Percentiles rank a stretch among this genome's conserved stretches.
Evolutionary conservation across 2,329 filamentous ascomycete genomes (phyloP).

Genomic region (Corinectria fuckeliana): DNA sequence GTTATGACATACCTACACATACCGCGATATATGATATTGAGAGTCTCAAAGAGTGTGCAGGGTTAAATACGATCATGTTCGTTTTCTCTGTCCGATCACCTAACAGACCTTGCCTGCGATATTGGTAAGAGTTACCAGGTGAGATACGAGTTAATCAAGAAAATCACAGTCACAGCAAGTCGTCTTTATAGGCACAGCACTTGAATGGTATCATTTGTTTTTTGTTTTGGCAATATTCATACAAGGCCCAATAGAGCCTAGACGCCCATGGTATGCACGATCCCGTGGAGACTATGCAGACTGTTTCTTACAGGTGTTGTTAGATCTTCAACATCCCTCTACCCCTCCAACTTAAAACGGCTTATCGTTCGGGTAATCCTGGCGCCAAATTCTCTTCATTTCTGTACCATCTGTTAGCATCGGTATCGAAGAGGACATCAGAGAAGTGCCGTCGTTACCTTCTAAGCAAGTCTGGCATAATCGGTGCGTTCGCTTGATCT

Average conservation of each 20-base stretch:
- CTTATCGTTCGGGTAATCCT: constrained; percentile 46
- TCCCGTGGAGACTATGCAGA: constrained; percentile 41
- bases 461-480: constrained; percentile 86
- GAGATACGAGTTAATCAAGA: not conserved
- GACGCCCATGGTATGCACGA: constrained; percentile 46
- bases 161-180: not conserved
- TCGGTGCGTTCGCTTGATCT: constrained; percentile 85
- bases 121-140: not conserved
- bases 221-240: constrained; percentile 34
- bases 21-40: not conserved
- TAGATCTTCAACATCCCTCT: constrained; percentile 29
- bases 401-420: constrained; percentile 42
- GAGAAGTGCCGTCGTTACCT: constrained; percentile 61
- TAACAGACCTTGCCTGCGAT: not conserved
- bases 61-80: not conserved
- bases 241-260: constrained; percentile 41
- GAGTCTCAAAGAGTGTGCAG: not conserved
- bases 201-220: constrained; percentile 9
- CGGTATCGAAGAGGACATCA: not conserved
- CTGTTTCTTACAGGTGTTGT: constrained; percentile 38
- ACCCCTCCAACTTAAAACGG: constrained; percentile 36
- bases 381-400: constrained; percentile 53
- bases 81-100: not conserved
- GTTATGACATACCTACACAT: not conserved
- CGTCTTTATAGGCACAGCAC: not conserved